Evolutionary conservation across 2,329 filamentous ascomycete species (phyloP).

Genomic region (Aplosporella prunicola): DNA sequence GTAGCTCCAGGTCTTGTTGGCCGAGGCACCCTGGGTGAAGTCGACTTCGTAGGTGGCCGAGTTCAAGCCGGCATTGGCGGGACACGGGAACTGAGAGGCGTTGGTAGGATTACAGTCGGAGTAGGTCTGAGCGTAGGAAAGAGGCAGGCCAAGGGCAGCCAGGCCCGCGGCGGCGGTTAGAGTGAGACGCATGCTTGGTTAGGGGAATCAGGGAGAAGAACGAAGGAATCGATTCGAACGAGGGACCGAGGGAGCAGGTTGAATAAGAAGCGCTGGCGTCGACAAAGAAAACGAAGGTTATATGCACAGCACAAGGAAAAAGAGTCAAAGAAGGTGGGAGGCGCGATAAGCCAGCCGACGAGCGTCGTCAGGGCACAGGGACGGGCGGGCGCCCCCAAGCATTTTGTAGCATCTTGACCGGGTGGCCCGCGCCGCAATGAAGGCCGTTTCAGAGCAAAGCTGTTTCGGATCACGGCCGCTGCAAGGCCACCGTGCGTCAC

Average conservation of each 20-base stretch:
- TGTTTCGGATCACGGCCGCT: too few species aligned
- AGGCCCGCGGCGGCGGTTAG: constrained; percentile 5
- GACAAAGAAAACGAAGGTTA: constrained; percentile 3
- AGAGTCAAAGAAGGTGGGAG: too few species aligned
- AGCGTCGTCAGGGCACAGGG: too few species aligned
- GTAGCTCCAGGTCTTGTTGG: constrained; percentile 29
- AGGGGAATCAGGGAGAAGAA: not conserved
- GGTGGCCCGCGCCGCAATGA: too few species aligned
- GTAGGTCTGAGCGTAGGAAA: constrained; percentile 34
- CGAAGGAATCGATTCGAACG: not conserved
- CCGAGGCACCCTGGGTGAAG: constrained; percentile 32
- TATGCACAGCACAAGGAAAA: constrained; percentile 8
- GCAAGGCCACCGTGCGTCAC: too few species aligned
- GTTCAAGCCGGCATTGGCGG: constrained; percentile 35
- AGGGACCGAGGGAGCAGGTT: not conserved
- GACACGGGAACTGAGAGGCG: constrained; percentile 30
- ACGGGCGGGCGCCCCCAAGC: too few species aligned
- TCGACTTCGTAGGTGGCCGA: constrained; percentile 30
- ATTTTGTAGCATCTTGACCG: too few species aligned
- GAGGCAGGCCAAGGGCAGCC: constrained; percentile 17
- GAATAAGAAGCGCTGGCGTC: constrained; percentile 4
- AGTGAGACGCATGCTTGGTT: constrained; percentile 5
- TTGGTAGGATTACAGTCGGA: constrained; percentile 36
- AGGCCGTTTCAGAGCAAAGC: too few species aligned
- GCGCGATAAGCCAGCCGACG: too few species aligned